These are phyloP conservation scores for Cucurbita ficifolia DNA, from an alignment of 306 rosid species.

Conservation along the genomic window DNA sequence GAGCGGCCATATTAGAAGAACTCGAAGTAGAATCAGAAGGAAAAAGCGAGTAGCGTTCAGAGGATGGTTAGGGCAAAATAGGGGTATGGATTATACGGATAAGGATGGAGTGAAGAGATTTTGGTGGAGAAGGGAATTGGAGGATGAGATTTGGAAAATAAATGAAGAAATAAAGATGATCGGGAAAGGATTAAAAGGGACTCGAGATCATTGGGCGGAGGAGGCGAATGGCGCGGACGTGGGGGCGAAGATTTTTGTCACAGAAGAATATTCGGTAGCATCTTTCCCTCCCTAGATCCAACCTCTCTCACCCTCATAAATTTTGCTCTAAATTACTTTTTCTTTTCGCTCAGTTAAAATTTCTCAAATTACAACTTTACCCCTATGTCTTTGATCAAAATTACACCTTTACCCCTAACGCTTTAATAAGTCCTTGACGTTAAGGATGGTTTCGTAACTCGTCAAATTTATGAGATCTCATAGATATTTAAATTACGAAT, in stretches of 20 bases:
- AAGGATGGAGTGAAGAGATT: neutral
- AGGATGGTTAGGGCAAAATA: neutral
- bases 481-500: too few species aligned
- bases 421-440: too few species aligned
- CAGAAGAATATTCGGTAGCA: conserved; percentile 35
- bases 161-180: neutral
- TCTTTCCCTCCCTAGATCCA: conserved; percentile 16
- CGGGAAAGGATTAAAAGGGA: neutral
- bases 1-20: conserved; percentile 12
- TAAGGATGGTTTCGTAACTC: too few species aligned
- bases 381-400: too few species aligned
- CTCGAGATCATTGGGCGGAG: neutral
- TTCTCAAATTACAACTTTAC: too few species aligned
- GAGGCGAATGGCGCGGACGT: neutral
- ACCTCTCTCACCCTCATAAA: neutral
- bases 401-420: too few species aligned
- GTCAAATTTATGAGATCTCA: too few species aligned
- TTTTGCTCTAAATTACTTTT: neutral
- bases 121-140: neutral
- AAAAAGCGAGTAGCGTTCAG: neutral
- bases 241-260: neutral
- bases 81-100: neutral
- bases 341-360: too few species aligned
- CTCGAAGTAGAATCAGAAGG: too few species aligned
- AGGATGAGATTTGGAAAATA: neutral